Base-by-base conservation (phyloP, 2,329 filamentous ascomycete genomes). In the Stenocarpella maydis region DNA sequence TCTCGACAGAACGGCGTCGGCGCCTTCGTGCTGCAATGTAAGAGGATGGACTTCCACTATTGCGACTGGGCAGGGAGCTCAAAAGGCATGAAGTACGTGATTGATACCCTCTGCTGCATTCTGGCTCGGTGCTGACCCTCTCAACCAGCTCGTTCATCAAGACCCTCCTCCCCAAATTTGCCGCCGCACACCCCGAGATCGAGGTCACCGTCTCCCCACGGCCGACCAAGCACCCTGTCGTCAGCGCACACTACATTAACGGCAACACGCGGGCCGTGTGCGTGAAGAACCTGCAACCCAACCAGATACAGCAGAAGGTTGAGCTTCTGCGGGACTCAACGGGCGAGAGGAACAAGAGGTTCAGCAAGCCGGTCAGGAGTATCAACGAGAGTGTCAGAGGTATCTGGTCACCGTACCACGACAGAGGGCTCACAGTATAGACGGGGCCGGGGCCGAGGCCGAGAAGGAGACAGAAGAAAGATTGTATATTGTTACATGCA, bases 1-100 rank as follows among this genome's bases (percentile, higher is more conserved):
- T 31, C 37, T 31, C 34, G 21, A 21, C 69, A 98, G 95, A 98
- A 99, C 85, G 96, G 96, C 86, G 87, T 98, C 75, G 95, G 95
- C 77, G 93, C 95, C 79, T 98, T 98, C 85, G 93, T 99, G 82
- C 89, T 98, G 69, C 95, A 97, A 85, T 99, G 96, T 90, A 97
- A 94, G 86, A 92, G 91, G 78, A 86, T 99, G 80, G 93, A 97
- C 80, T 93, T 99, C 78, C 93, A 97, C 84, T 99, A 97, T 85
- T 98, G 96, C 85, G 94, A 98, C 86, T 95, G 92, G 89, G 93
- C 92, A 69, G 96, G 95, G 72, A 97, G 93, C 80, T 98, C 95
- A 45, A 90, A 85, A 77, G 96, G 96, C 78, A 98, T 98, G 94
- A 96, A 97, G 93, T 96, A 86, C 73, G 87, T 74, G 53, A 41